Conservation (phyloP, 2,329 filamentous ascomycete species). For the Ceratocystis eucalypticola region DNA sequence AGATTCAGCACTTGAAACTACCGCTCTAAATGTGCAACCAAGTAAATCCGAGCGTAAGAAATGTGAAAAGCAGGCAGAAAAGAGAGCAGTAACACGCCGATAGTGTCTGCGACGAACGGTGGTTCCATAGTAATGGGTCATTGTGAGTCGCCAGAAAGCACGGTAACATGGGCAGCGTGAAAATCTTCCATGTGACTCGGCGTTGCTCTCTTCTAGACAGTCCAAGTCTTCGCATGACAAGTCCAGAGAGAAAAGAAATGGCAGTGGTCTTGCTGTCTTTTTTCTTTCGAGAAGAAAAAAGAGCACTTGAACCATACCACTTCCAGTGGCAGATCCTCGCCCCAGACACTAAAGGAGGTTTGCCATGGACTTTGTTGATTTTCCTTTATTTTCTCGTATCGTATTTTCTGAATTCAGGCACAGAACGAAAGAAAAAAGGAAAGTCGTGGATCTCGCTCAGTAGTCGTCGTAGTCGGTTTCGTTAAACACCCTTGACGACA, state of each 20-base stretch:
- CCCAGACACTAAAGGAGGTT: not conserved
- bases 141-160: not conserved
- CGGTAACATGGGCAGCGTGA: not conserved
- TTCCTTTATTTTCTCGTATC: not conserved
- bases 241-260: not conserved
- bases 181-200: not conserved
- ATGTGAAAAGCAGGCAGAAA: constrained; percentile 4
- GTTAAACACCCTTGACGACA: constrained; percentile 78
- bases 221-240: not conserved
- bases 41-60: constrained; percentile 2
- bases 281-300: not conserved
- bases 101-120: not conserved
- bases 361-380: not conserved
- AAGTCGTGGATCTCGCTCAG: constrained; percentile 9
- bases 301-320: no score
- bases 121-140: not conserved
- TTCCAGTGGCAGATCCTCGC: not conserved
- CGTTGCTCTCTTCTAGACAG: not conserved
- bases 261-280: not conserved
- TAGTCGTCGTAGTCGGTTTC: constrained; percentile 20
- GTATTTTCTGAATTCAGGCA: not conserved
- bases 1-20: constrained; percentile 16
- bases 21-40: constrained; percentile 8
- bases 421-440: not conserved
- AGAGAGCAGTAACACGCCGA: not conserved